Conservation (phyloP, 1,139 yeast species). For the Arxiozyma telluris region DNA sequence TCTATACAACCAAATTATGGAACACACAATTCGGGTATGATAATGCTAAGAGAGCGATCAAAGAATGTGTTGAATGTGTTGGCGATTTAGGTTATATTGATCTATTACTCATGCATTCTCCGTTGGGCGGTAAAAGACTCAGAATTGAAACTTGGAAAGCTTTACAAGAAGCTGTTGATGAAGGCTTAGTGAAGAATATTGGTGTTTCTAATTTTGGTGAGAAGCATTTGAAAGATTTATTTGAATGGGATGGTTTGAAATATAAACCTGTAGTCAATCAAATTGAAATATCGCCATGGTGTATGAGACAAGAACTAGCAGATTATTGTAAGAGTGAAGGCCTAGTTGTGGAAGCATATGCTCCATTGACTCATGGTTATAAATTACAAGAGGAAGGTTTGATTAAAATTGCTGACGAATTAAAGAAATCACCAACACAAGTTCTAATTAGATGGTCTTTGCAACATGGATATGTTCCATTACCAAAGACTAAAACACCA, state of each 20-base stretch:
- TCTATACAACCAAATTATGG: constrained; percentile 65
- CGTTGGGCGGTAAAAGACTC: constrained; percentile 42
- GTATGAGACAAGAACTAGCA: constrained; percentile 56
- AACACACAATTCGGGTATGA: constrained; percentile 52
- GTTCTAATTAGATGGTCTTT: constrained; percentile 44
- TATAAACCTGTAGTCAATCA: constrained; percentile 57
- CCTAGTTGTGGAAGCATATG: constrained; percentile 56
- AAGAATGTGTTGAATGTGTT: constrained; percentile 42
- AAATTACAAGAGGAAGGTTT: constrained; percentile 44
- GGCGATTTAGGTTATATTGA: constrained; percentile 38
- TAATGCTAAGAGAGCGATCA: constrained; percentile 46
- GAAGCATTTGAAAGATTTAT: constrained; percentile 51
- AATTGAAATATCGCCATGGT: constrained; percentile 70
- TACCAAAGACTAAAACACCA: constrained; percentile 57
- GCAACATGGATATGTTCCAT: constrained; percentile 57
- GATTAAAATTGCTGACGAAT: constrained; percentile 32
- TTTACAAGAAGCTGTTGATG: constrained; percentile 56
- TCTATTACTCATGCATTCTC: constrained; percentile 51
- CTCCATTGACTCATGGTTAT: constrained; percentile 60
- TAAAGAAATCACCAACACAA: constrained; percentile 35
- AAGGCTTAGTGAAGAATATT: constrained; percentile 46
- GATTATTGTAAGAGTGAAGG: constrained; percentile 44
- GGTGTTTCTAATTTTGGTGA: constrained; percentile 66
- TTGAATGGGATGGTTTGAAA: constrained; percentile 43
- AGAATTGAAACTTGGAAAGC: constrained; percentile 53